Base-by-base conservation (phyloP, 176 grass and related monocot genomes). In the Miscanthus lutarioriparius region DNA sequence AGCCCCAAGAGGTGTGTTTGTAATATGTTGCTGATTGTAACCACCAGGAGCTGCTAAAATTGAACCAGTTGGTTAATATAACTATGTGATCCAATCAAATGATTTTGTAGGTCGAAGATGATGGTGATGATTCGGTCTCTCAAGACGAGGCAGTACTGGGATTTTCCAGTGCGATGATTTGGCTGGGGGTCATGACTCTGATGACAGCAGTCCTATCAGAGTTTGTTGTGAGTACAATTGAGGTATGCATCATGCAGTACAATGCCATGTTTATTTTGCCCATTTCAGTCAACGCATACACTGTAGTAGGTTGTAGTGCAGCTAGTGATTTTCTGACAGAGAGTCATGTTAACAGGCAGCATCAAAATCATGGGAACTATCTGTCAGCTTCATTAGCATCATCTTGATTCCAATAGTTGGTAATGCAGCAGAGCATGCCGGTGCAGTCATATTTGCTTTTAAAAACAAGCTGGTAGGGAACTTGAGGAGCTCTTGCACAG, bases 151-250 rank as follows among this genome's bases (percentile, higher is more conserved):
- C 86, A 1, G 93, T 89, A 10, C 45, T 99, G 48, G 86, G 89
- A 85, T 92, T 95, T 72, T 23, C 84, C 66, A 91, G 91, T 79
- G 93, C 91, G 6, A 64, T 99, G 76, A 64, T 85, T 86, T 99
- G 96, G 96, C 38, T 99, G 41, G 81, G 78, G 58, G 61, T 85
- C 78, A 96, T 99, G 91, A 95, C 96, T 8, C 61, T 91, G 65
- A 79, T 94, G 76, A 91, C 92, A 10, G 89, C 96, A 2, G 4
- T 96, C 22, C 44, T 99, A 27, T 99, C 96, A 13, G 89, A 96
- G 77, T 99, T 90, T 81, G 90, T 99, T n/a, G 96, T 99, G 47
- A 90, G 70, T 49, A 96, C 96, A 70, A 96, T 96, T 66, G 86
- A 99, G 93, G 96, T 99, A 80, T 33, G 58, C 27, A 15, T 12